Evolutionary conservation across 768 basidiomycete species (phyloP).

Genomic region (Terana coerulea): DNA sequence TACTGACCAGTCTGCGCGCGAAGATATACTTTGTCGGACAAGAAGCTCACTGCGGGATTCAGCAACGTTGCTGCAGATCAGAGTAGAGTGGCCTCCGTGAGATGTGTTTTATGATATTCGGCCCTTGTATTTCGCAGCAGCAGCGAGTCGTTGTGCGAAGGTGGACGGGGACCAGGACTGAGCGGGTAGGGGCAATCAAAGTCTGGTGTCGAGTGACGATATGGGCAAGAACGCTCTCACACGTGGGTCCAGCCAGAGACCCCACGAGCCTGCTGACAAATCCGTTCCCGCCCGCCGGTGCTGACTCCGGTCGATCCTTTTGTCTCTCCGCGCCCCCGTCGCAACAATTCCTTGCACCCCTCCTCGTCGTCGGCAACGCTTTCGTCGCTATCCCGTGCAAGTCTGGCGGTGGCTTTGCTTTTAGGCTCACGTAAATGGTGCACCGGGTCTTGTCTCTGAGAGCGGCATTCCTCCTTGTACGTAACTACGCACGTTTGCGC

Average conservation of each 20-base stretch:
- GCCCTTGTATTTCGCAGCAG: too few relatives aligned
- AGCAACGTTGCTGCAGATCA: constrained; percentile 16
- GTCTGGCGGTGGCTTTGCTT: too few relatives aligned
- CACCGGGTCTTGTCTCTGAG: not conserved
- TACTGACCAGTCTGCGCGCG: constrained; percentile 1
- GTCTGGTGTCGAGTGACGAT: constrained; percentile 30
- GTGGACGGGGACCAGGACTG: not conserved
- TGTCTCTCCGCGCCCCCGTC: not conserved
- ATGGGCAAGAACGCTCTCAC: constrained; percentile 20
- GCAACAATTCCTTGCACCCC: not conserved
- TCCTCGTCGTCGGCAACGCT: not conserved
- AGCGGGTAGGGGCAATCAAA: constrained; percentile 12
- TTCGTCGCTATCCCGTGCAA: not conserved
- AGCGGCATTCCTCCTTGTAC: not conserved
- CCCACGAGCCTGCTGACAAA: constrained; percentile 21
- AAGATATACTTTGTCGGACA: constrained; percentile 6
- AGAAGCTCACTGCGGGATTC: not conserved
- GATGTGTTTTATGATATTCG: not conserved
- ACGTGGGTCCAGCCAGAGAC: constrained; percentile 27
- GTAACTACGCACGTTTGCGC: constrained; percentile 14
- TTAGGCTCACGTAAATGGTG: not conserved
- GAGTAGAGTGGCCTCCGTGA: not conserved
- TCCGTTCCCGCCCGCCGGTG: not conserved
- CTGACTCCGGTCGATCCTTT: not conserved
- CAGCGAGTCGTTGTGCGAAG: not conserved